Evolutionary conservation across 2,329 filamentous ascomycete species (phyloP).

Genomic region (Colletotrichum scovillei): DNA sequence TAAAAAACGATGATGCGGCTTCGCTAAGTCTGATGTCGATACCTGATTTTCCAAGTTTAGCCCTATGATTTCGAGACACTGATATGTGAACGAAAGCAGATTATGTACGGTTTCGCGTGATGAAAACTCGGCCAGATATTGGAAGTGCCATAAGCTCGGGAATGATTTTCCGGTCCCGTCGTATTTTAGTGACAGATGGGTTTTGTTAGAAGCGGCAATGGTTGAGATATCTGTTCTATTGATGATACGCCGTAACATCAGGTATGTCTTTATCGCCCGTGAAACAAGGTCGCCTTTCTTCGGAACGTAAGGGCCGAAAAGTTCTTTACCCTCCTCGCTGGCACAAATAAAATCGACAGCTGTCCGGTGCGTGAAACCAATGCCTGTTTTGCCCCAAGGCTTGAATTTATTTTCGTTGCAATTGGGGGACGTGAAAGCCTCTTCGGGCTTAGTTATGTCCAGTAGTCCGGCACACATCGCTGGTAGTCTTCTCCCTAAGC

Average conservation of each 20-base stretch:
- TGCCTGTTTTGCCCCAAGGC: background rate
- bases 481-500: background rate
- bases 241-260: background rate
- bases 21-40: rapidly evolving
- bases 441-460: background rate
- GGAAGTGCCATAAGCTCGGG: rapidly evolving
- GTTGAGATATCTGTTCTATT: rapidly evolving
- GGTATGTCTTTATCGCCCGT: background rate
- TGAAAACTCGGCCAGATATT: background rate
- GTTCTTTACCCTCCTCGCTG: background rate
- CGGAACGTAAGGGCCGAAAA: background rate
- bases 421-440: background rate
- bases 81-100: background rate
- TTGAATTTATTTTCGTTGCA: background rate
- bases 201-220: background rate
- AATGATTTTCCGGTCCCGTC: rapidly evolving
- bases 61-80: background rate
- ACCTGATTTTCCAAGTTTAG: rapidly evolving
- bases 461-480: background rate
- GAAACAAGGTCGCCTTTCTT: background rate
- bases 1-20: rapidly evolving
- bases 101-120: rapidly evolving
- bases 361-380: background rate
- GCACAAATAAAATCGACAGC: background rate
- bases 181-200: no score